Base-by-base conservation (phyloP, 176 grass and related monocot genomes). In the Avena atlantica region DNA sequence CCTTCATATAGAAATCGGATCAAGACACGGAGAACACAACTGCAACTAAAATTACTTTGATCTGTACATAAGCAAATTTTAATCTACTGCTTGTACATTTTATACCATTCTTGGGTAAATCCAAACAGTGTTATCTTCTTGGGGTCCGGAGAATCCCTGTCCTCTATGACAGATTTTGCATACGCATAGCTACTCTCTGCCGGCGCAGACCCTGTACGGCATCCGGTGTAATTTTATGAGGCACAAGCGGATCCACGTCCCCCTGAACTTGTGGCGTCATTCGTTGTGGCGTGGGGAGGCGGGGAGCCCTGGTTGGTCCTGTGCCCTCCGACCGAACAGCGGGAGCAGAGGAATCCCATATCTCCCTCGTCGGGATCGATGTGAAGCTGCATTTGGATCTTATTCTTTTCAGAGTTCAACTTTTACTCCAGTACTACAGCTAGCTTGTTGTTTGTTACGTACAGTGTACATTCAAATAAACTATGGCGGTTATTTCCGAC, bases 301-400 rank as follows among this genome's bases (percentile, higher is more conserved):
- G 48, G 50, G 59, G 62, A 53, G 81, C 6, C 4, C 67, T 42
- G 27, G n/a, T 66, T 75, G 21, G 13, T 3, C 50, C 59, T 84
- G 67, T 81, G 81, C 85, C 89, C 81, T 74, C 75, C 74, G 67
- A 65, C 36, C 58, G 75, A 83, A 84, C 81, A 83, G 68, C 24
- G 6, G 81, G 36, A 3, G 85, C 80, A 84, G 89, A 74, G 81
- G 81, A 87, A 87, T 80, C 89, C 67, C 74, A 56, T 87, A 85
- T 13, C 44, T 74, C 44, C 12, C n/a, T 74, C 42, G n/a, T 44
- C n/a, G 71, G 71, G 12, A 74, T 74, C 42, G 11, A 74, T 24
- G n/a, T 24, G 42, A 20, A 12, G 31, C 20, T 7, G 42, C 40
- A 23, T 20, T 20, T 74, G 44, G 11, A 49, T 74, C 19, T 65